Conservation (phyloP, 352 stramenopile species). For the Globisporangium camurandrum region DNA sequence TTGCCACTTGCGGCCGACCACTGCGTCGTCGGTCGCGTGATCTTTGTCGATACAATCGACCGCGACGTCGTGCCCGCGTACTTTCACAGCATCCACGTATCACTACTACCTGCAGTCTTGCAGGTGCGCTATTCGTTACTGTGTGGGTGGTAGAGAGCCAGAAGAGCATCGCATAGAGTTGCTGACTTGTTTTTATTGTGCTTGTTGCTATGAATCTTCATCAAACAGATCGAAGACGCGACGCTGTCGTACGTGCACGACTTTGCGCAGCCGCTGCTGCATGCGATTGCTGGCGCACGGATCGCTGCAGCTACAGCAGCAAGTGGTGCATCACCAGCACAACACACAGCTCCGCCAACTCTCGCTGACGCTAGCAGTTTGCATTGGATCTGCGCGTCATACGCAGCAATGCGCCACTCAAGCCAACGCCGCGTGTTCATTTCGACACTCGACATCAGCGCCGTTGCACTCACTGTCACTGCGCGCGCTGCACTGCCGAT, state of each 20-base stretch:
- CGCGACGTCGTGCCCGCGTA: slow-evolving; percentile 39
- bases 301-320: neutral
- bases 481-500: slow-evolving; percentile 70
- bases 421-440: slow-evolving; percentile 60
- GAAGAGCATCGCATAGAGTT: no score
- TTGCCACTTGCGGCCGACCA: slow-evolving; percentile 20
- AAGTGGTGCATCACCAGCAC: no score
- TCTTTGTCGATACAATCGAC: slow-evolving; percentile 50
- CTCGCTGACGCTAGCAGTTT: neutral
- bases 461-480: slow-evolving; percentile 58
- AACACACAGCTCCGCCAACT: no score
- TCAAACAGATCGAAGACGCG: slow-evolving; percentile 43
- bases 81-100: slow-evolving; percentile 62
- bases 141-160: no score
- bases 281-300: slow-evolving; percentile 16
- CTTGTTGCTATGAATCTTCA: neutral
- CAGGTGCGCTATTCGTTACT: slow-evolving; percentile 67
- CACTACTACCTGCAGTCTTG: slow-evolving; percentile 42
- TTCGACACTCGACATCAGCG: slow-evolving; percentile 43
- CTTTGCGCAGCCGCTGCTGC: slow-evolving; percentile 36
- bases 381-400: slow-evolving; percentile 9
- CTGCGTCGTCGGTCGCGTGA: slow-evolving; percentile 38
- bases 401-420: slow-evolving; percentile 17
- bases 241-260: slow-evolving; percentile 37
- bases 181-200: neutral